A percentile compares a stretch with the other conserved stretches of the same genome.
Evolutionary conservation across 495 filamentous ascomycete species (phyloP).

Genomic region (Usnea hakonensis): DNA sequence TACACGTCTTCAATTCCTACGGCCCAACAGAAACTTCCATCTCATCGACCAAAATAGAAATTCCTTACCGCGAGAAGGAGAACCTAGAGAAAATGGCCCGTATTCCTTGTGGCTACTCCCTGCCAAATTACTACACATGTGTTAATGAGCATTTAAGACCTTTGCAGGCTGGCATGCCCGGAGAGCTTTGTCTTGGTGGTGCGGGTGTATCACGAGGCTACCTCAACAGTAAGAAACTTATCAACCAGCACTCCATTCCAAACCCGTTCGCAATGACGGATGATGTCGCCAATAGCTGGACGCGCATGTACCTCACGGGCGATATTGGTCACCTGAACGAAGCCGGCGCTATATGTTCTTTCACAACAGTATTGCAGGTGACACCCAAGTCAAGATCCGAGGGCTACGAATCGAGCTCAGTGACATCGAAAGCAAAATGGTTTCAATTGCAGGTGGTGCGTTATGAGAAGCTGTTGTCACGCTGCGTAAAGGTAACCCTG

Average conservation of each 20-base stretch:
- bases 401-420: constrained; percentile 45
- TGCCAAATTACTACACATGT: constrained; percentile 30
- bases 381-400: constrained; percentile 44
- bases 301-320: constrained; percentile 34
- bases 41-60: constrained; percentile 20
- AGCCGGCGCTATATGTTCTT: constrained; percentile 38
- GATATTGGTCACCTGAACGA: constrained; percentile 30
- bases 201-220: constrained; percentile 36
- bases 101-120: constrained; percentile 12
- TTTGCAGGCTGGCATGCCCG: constrained; percentile 33
- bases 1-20: constrained; percentile 30
- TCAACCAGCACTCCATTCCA: constrained; percentile 29
- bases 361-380: constrained; percentile 34
- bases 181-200: constrained; percentile 40
- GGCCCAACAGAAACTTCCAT: constrained; percentile 31
- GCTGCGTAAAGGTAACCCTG: constrained; percentile 18
- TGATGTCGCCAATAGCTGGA: constrained; percentile 16
- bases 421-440: constrained; percentile 38
- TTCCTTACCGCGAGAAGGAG: constrained; percentile 4
- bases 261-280: constrained; percentile 27
- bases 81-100: neutral
- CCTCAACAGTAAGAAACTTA: constrained; percentile 26
- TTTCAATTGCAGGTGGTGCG: constrained; percentile 23
- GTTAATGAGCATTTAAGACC: constrained; percentile 32
- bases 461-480: constrained; percentile 33